A percentile compares a stretch with the other conserved stretches of the same genome.
Evolutionary conservation across 1,139 yeast genomes (phyloP).

Genomic region (Neolecta irregularis): DNA sequence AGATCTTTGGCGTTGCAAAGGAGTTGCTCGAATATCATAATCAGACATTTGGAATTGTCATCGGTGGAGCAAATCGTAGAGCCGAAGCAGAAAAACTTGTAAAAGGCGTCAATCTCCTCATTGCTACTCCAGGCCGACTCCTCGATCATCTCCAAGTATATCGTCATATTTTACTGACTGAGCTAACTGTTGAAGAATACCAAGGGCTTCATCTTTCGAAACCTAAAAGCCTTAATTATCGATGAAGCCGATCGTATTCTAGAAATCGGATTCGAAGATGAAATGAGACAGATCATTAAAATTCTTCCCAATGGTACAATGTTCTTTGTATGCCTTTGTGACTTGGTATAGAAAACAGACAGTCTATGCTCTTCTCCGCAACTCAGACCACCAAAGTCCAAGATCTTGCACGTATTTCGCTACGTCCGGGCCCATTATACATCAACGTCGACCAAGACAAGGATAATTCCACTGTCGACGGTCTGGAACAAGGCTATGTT

Average conservation of each 20-base stretch:
- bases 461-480: conserved; percentile 80
- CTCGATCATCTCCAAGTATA: conserved; percentile 91
- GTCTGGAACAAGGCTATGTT: conserved; percentile 94
- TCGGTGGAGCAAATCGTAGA: conserved; percentile 96
- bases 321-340: not conserved
- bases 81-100: conserved; percentile 88
- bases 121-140: conserved; percentile 95
- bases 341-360: conserved; percentile 50
- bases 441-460: conserved; percentile 66
- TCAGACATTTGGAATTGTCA: conserved; percentile 90
- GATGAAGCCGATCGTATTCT: conserved; percentile 86
- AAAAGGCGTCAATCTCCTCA: conserved; percentile 82
- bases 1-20: conserved; percentile 91
- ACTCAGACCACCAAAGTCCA: conserved; percentile 98
- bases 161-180: too few species aligned
- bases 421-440: conserved; percentile 88
- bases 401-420: conserved; percentile 89
- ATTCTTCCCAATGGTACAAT: conserved; percentile 50
- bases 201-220: conserved; percentile 82
- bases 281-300: conserved; percentile 91
- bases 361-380: conserved; percentile 92
- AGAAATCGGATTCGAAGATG: conserved; percentile 96
- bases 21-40: conserved; percentile 83
- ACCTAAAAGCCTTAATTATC: conserved; percentile 79
- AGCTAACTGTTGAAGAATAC: too few species aligned